Evolutionary conservation across 1,139 yeast genomes (phyloP), one percentile per base, ranked within the genome.

Genomic region (Taphrina pruni): DNA sequence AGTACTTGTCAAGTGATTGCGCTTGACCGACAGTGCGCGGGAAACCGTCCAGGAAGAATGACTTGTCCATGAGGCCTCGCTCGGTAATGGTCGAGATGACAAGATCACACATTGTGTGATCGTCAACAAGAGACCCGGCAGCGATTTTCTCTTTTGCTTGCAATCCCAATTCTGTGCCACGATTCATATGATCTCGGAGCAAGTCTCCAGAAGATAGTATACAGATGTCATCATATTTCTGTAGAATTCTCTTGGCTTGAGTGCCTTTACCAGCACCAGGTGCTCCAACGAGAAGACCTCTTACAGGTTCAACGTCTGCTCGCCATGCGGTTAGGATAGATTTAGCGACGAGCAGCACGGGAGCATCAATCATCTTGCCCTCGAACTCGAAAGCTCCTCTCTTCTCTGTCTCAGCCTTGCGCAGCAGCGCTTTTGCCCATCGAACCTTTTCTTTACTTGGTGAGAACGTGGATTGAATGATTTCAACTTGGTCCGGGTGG

Each of bases 21-120:
- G 99, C 99, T 83, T 94, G 99, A 71, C 98, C 97, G 75, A 94
- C 93, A 73, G 99, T 94, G 84, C 99, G 90, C 81, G 99, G 99
- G 90, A 94, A 94, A 48, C 99, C 99, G 80, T 94, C 99, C 78
- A 94, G 85, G 77, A 94, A 94, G 86, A 94, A 95, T 14, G 66
- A 60, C 20, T 60, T 46, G 56, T 54, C 45, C 46, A 52, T 55
- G 38, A 39, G 38, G 32, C 51, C 66, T 8, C 66, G 60, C 38
- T 45, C 69, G 12, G 14, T 36, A 20, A 65, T 58, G 21, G 64
- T 58, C 39, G 51, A 32, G 82, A 89, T 88, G 83, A 94, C 95
- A 97, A 94, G 93, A 84, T 88, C 88, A 73, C 95, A 93, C 98
- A 94, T 93, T 82, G 94, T 94, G 78, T 94, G 99, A 80, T 94